Evolutionary conservation across 176 grass and related monocot genomes (phyloP).

Genomic region (Musa schizocarpa): DNA sequence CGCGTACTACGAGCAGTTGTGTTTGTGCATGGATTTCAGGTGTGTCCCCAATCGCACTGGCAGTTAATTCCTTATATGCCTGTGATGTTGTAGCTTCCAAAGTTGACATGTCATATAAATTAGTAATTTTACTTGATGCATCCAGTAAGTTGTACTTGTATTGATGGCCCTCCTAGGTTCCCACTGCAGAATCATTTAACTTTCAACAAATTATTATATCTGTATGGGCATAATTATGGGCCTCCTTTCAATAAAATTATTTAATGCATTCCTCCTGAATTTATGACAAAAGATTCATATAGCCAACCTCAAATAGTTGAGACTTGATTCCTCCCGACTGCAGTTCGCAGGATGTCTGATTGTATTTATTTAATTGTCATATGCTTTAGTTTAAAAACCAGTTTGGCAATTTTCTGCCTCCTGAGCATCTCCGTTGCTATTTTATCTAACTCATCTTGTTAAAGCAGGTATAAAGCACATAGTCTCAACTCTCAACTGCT

Average conservation of each 20-base stretch:
- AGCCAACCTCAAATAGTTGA: no score
- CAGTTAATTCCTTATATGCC: background rate
- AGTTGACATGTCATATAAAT: background rate
- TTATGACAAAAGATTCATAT: no score
- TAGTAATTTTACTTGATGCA: background rate
- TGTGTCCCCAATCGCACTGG: conserved; percentile 14
- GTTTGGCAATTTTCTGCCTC: background rate
- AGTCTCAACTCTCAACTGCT: no score
- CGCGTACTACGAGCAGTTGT: conserved; percentile 56
- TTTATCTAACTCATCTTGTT: background rate
- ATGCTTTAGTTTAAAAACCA: background rate
- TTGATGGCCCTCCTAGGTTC: background rate
- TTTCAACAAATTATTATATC: background rate
- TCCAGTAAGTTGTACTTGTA: background rate
- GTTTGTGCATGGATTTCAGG: conserved; percentile 99
- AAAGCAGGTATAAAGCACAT: background rate
- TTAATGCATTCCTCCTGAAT: background rate
- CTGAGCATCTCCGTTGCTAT: background rate
- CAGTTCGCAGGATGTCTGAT: background rate
- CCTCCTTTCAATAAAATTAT: background rate
- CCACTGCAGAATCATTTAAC: background rate
- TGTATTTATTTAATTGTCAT: background rate
- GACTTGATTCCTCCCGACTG: background rate
- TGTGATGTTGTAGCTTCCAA: background rate
- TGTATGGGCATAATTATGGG: background rate